phyloP scores from a whole-genome alignment of 768 basidiomycete species.

The Trametes punicea region DNA sequence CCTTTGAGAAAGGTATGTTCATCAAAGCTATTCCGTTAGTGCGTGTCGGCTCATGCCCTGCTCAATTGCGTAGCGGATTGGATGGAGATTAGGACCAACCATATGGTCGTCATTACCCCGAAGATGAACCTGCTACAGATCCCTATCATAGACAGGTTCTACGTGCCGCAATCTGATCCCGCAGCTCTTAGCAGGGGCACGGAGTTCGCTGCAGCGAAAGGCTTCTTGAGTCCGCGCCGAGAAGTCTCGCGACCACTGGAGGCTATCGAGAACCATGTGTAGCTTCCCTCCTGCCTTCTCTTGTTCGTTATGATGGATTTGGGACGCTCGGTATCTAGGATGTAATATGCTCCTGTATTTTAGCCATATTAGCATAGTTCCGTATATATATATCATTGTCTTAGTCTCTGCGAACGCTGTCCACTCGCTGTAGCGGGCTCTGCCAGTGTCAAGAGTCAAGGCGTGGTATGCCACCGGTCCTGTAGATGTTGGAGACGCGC shows the following conservation, averaged over 20 bases:
- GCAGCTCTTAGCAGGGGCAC: conserved; percentile 63
- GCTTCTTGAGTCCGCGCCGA: conserved; percentile 66
- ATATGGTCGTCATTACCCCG: conserved; percentile 92
- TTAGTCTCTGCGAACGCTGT: too few relatives aligned
- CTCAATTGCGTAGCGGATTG: conserved; percentile 66
- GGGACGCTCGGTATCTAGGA: conserved; percentile 8
- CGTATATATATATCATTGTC: too few relatives aligned
- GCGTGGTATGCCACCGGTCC: not conserved
- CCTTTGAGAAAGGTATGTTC: conserved; percentile 83
- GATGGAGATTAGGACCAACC: conserved; percentile 98
- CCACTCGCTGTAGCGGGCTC: too few relatives aligned
- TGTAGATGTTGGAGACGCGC: not conserved
- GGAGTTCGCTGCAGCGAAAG: conserved; percentile 86
- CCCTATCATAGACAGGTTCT: conserved; percentile 91
- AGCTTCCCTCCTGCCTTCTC: not conserved
- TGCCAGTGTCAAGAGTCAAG: too few relatives aligned
- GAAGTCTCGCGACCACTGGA: conserved; percentile 21
- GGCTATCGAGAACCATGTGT: conserved; percentile 3
- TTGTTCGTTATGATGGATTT: not conserved
- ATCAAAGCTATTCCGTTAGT: conserved; percentile 5
- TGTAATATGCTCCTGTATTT: conserved; percentile 4
- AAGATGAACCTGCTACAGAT: conserved; percentile 95
- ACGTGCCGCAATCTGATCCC: conserved; percentile 83
- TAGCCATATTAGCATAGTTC: conserved; percentile 2
- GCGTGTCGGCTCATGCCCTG: not conserved